phyloP scores from a whole-genome alignment of 139 green algal genomes.

The Asterochloris erici region DNA sequence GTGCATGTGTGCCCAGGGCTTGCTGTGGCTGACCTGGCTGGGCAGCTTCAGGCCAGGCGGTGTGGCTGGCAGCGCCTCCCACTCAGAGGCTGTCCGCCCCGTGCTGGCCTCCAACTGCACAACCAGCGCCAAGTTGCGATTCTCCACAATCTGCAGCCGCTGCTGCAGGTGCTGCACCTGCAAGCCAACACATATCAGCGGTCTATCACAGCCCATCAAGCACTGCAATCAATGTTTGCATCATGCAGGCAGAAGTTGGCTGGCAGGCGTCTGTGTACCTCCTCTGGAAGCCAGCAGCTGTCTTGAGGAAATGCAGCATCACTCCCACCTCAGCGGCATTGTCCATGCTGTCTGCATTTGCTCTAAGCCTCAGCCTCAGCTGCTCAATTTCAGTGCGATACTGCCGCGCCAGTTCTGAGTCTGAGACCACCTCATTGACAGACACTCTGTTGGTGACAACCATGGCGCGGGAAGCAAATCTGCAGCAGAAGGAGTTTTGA shows the following conservation, averaged over 20 bases:
- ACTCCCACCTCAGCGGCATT: too few species aligned
- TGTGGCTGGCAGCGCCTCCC: slow-evolving; percentile 11
- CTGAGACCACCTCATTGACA: slow-evolving; percentile 29
- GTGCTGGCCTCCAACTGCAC: slow-evolving; percentile 11
- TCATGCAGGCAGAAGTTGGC: too few species aligned
- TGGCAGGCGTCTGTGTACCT: too few species aligned
- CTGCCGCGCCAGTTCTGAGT: slow-evolving; percentile 11
- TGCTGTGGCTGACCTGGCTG: slow-evolving; percentile 3
- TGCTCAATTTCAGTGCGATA: slow-evolving; percentile 8
- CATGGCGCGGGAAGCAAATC: slow-evolving; percentile 28
- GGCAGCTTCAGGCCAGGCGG: slow-evolving; percentile 15
- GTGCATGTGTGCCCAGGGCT: too few species aligned
- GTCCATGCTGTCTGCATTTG: too few species aligned
- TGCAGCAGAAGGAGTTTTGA: neutral
- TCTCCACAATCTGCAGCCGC: neutral
- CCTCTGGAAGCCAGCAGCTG: too few species aligned
- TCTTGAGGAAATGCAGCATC: too few species aligned
- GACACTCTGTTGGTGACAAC: slow-evolving; percentile 27
- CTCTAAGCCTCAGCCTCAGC: neutral
- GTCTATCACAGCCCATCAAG: too few species aligned
- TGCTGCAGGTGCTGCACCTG: neutral
- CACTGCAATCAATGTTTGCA: too few species aligned
- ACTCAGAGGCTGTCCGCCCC: slow-evolving; percentile 1
- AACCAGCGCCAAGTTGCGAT: slow-evolving; percentile 4
- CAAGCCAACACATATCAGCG: too few species aligned